Conservation (phyloP, 2,329 filamentous ascomycete genomes). For the Trichoderma koningii region DNA sequence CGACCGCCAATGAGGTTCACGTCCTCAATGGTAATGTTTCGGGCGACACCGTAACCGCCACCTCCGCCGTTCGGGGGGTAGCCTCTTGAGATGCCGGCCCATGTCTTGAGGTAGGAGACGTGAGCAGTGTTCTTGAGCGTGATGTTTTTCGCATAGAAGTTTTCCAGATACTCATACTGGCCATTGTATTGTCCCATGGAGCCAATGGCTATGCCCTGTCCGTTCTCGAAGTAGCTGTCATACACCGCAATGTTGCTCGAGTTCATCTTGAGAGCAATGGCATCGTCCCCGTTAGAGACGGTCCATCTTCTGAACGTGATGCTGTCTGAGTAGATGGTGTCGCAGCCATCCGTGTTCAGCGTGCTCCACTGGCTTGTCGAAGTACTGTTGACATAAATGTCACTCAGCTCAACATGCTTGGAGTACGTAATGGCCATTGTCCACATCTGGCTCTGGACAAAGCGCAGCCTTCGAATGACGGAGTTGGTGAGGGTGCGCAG, state of each 20-base stretch:
- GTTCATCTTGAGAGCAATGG: conserved; percentile 58
- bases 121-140: conserved; percentile 49
- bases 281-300: conserved; percentile 56
- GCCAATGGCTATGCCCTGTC: conserved; percentile 58
- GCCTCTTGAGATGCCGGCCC: conserved; percentile 54
- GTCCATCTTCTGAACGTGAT: conserved; percentile 55
- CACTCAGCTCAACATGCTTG: conserved; percentile 48
- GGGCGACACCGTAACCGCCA: conserved; percentile 51
- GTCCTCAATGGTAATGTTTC: conserved; percentile 39
- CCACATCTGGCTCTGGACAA: conserved; percentile 63
- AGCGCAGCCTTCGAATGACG: conserved; percentile 50
- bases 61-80: conserved; percentile 61
- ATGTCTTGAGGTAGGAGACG: conserved; percentile 60
- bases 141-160: conserved; percentile 52
- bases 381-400: conserved; percentile 57
- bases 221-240: conserved; percentile 52
- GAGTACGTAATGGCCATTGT: conserved; percentile 56
- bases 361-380: conserved; percentile 38
- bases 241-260: conserved; percentile 55
- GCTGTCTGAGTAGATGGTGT: conserved; percentile 56
- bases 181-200: conserved; percentile 58
- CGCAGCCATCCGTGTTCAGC: conserved; percentile 48
- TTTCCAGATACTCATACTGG: conserved; percentile 51
- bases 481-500: conserved; percentile 49
- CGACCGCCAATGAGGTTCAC: conserved; percentile 35